Conservation (phyloP, 371 early-diverging fungal species). For the Syncephalastrum monosporum region DNA sequence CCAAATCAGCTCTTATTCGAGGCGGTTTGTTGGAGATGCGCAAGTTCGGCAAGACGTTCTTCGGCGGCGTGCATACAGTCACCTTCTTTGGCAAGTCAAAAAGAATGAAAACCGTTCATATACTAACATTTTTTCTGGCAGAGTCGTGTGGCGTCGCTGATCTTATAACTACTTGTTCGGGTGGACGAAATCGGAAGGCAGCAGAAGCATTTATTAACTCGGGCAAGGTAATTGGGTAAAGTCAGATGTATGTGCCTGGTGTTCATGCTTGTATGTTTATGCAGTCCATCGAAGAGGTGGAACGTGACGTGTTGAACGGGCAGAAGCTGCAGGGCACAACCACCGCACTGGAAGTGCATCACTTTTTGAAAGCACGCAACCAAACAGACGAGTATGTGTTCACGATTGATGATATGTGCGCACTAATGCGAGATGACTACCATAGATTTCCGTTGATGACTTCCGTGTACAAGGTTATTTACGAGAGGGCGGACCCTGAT, state of each 20-base stretch:
- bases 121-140: not conserved
- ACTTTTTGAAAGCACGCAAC: slow-evolving; percentile 66
- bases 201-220: slow-evolving; percentile 84
- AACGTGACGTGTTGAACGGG: slow-evolving; percentile 87
- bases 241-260: not conserved
- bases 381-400: slow-evolving; percentile 40
- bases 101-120: not conserved
- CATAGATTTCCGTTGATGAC: slow-evolving; percentile 87
- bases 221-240: slow-evolving; percentile 49
- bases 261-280: not conserved
- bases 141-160: slow-evolving; percentile 82
- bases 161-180: slow-evolving; percentile 91
- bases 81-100: slow-evolving; percentile 86
- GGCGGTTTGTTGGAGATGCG: slow-evolving; percentile 96
- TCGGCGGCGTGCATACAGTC: slow-evolving; percentile 76
- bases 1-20: slow-evolving; percentile 96
- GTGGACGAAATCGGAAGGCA: slow-evolving; percentile 91
- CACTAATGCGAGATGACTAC: not conserved
- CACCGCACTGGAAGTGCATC: slow-evolving; percentile 88
- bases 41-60: slow-evolving; percentile 83
- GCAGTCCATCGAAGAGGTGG: slow-evolving; percentile 78
- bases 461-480: slow-evolving; percentile 85
- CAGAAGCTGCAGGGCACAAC: slow-evolving; percentile 97
- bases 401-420: not conserved
- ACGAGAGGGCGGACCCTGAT: slow-evolving; percentile 55